A percentile compares a stretch with the other conserved stretches of the same genome.
Conservation (phyloP, 2,329 filamentous ascomycete species). For the Chaetomiaceae sp. region DNA sequence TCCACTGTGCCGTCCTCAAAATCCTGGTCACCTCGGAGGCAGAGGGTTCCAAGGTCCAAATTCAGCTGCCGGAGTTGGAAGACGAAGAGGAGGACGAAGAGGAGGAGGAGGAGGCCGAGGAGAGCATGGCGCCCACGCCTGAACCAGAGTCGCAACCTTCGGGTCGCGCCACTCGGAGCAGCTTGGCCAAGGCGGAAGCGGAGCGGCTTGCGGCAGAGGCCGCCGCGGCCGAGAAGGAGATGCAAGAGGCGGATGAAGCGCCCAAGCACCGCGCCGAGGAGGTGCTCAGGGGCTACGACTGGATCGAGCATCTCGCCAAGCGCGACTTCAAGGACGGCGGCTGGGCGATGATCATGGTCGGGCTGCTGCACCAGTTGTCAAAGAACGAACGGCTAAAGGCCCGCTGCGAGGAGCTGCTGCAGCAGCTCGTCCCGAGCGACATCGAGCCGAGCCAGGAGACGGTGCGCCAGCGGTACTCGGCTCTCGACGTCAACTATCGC, state of each 20-base stretch:
- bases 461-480: slow-evolving; percentile 66
- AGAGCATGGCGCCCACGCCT: slow-evolving; percentile 50
- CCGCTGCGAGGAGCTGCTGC: slow-evolving; percentile 73
- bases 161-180: slow-evolving; percentile 76
- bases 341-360: slow-evolving; percentile 88
- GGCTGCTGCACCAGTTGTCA: slow-evolving; percentile 79
- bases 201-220: slow-evolving; percentile 61
- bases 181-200: slow-evolving; percentile 74
- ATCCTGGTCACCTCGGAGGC: slow-evolving; percentile 72
- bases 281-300: slow-evolving; percentile 68
- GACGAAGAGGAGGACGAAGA: slow-evolving; percentile 66
- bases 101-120: slow-evolving; percentile 45
- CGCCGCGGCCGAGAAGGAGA: slow-evolving; percentile 49
- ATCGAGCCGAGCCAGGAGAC: slow-evolving; percentile 71
- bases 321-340: slow-evolving; percentile 84
- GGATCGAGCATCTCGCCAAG: slow-evolving; percentile 78
- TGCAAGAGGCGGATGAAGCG: slow-evolving; percentile 42
- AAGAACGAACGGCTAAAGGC: slow-evolving; percentile 65
- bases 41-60: slow-evolving; percentile 73
- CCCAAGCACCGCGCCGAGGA: slow-evolving; percentile 68
- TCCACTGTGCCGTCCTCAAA: slow-evolving; percentile 88
- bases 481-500: slow-evolving; percentile 77
- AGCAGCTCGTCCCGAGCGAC: slow-evolving; percentile 74
- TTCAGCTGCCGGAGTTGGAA: slow-evolving; percentile 71
- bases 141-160: slow-evolving; percentile 66